Evolutionary conservation across 176 grass and related monocot genomes (phyloP), one percentile per base, ranked within the genome.

Genomic region (Bonia amplexicaulis): DNA sequence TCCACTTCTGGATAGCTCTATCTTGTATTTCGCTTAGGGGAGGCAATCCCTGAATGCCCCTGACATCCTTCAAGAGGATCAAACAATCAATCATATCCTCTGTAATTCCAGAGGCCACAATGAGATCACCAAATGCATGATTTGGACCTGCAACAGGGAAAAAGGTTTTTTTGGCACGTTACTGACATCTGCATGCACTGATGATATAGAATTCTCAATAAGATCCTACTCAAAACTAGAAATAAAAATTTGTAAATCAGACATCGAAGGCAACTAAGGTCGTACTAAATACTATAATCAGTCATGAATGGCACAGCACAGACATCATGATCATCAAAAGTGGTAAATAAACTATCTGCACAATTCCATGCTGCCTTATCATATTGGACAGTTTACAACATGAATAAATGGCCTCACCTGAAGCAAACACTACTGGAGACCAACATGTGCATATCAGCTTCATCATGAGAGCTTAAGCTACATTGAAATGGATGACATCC

Each of bases 81-180:
- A 99, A 83, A 90, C 93, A 92, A 79, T 94, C 91, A 33, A 99
- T 93, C 96, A 99, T 94, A 71, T 71, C 91, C 44, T 99, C 93
- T 2, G 91, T 96, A 69, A 99, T 96, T 37, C 90, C 90, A 57
- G 96, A 96, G 78, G 79, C 71, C 1, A 77, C 84, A 68, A 94
- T 84, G 15, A 94, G 86, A 89, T 99, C 93, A 57, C 96, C 96
- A 80, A 99, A 99, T 76, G 96, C 93, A 60, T 84, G 80, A 78
- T 96, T 90, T 19, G 91, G 93, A 84, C 93, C 96, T 99, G 90
- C 54, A 86, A 85, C 49, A 59, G 52, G 35, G 35, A 51, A 80
- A 79, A 23, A 3, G 2, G 52, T 3, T 33, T 33, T 42, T 51
- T 37, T 66, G 7, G n/a, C n/a, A n/a, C n/a, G n/a, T n/a, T n/a